A percentile compares a stretch with the other conserved stretches of the same genome.
Evolutionary conservation across 345 rosid species (phyloP).

Genomic region (Lepidium africanum): DNA sequence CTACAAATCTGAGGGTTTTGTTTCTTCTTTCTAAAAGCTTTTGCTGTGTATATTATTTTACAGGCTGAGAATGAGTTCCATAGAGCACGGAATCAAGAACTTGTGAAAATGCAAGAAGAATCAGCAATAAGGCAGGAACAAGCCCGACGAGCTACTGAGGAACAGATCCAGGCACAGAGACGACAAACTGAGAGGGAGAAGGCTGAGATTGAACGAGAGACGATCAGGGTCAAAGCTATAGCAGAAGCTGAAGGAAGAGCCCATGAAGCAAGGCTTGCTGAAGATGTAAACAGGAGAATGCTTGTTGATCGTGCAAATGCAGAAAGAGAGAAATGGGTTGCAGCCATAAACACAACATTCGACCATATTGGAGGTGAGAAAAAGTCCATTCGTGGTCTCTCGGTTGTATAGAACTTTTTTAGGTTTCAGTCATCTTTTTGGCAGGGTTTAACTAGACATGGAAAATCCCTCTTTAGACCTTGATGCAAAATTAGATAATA

Average conservation of each 20-base stretch:
- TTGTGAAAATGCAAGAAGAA: conserved; percentile 91
- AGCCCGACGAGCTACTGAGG: conserved; percentile 92
- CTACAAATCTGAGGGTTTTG: not conserved
- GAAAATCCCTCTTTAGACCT: not conserved
- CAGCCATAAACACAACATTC: conserved; percentile 92
- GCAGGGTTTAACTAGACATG: not conserved
- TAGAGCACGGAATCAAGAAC: conserved; percentile 89
- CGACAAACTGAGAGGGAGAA: conserved; percentile 95
- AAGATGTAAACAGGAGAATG: conserved; percentile 90
- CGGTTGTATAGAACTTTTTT: not conserved
- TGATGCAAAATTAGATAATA: not conserved
- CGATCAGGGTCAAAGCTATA: conserved; percentile 84
- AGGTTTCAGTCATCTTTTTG: not conserved
- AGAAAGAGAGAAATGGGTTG: conserved; percentile 97
- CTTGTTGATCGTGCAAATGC: conserved; percentile 95
- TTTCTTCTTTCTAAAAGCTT: conserved; percentile 3
- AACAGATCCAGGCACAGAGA: conserved; percentile 91
- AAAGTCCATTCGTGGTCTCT: not conserved
- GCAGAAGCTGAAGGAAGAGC: conserved; percentile 99
- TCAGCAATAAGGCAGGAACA: conserved; percentile 89
- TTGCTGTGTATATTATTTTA: conserved; percentile 13
- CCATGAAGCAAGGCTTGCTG: conserved; percentile 94
- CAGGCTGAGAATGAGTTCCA: conserved; percentile 91
- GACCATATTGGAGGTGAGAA: conserved; percentile 90
- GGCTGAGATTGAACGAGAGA: conserved; percentile 96